Evolutionary conservation across 148 eudicot genomes (phyloP), one percentile per base, ranked within the genome.

Genomic region (Fagopyrum esculentum): DNA sequence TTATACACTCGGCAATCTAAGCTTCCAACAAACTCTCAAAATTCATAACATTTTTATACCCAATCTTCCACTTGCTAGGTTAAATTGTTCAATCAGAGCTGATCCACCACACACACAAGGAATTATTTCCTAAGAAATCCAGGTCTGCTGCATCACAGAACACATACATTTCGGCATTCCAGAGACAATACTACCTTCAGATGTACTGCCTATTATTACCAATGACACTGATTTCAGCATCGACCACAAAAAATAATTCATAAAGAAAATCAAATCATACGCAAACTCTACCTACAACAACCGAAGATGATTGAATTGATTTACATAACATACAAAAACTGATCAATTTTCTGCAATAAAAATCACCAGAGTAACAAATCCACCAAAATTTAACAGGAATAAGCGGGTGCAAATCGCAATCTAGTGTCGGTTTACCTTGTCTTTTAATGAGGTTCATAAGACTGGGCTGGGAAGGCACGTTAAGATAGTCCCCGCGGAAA

Each of bases 401-500:
- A 43, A 30, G 69, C 45, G 69, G 2, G 12, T 63, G 2, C 15
- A 63, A 35, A 40, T 66, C n/a, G 19, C 47, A 43, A 57, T n/a
- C 22, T 68, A 68, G 71, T 12, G 9, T 16, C 12, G 46, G 12
- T 68, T 71, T 40, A 93, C 99, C 99, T 87, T 95, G 97, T 81
- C 89, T 95, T 6, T 85, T 80, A 13, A 95, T 93, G 69, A 95
- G 86, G 79, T 90, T 93, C 69, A 84, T 74, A 69, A 95, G 83
- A 63, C 77, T 79, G 43, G 93, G 89, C 10, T 86, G 81, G 13
- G 94, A 92, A 12, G 85, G 84, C 12, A 90, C 84, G 70, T 87
- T 86, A 59, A 95, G 77, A 46, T 92, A 89, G 77, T 95, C 97
- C 4, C 96, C 98, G n/a, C 30, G 61, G 49, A 80, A 87, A 71